These are phyloP conservation scores for Hypholoma sublateritium DNA, from an alignment of 768 basidiomycete genomes.

Conservation along the genomic window DNA sequence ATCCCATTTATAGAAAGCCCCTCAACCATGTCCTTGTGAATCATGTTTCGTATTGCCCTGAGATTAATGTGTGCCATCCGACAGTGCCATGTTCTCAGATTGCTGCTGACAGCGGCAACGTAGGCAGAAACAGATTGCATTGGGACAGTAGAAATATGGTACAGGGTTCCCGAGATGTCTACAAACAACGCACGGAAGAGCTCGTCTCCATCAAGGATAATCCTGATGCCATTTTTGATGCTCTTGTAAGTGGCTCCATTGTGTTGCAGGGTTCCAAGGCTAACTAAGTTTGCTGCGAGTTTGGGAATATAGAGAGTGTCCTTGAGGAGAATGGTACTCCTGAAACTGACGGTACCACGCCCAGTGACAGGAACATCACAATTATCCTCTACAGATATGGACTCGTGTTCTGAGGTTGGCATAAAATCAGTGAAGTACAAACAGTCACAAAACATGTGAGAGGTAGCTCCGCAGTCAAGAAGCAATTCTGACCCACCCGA, in stretches of 20 bases:
- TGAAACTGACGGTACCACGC: constrained; percentile 10
- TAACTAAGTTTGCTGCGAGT: constrained; percentile 19
- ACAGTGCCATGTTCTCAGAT: constrained; percentile 21
- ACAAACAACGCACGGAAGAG: constrained; percentile 1
- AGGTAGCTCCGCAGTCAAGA: constrained; percentile 14
- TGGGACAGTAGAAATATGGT: constrained; percentile 2
- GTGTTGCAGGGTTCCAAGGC: constrained; percentile 13
- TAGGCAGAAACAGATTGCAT: constrained; percentile 1
- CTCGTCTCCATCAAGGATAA: background rate
- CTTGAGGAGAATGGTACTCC: constrained; percentile 8
- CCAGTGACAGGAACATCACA: constrained; percentile 13
- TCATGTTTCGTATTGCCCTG: constrained; percentile 15
- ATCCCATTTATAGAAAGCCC: constrained; percentile 20
- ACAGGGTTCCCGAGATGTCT: background rate
- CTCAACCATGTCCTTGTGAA: constrained; percentile 18
- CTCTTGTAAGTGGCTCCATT: constrained; percentile 8
- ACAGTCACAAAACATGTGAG: constrained; percentile 15
- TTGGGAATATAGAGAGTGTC: constrained; percentile 15
- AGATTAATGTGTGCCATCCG: constrained; percentile 24
- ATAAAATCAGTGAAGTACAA: constrained; percentile 9
- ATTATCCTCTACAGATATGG: constrained; percentile 16
- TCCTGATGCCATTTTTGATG: background rate
- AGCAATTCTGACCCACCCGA: background rate
- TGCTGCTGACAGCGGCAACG: constrained; percentile 4
- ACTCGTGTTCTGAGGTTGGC: background rate